phyloP scores from a whole-genome alignment of 768 basidiomycete genomes.

The Boletus sp. region DNA sequence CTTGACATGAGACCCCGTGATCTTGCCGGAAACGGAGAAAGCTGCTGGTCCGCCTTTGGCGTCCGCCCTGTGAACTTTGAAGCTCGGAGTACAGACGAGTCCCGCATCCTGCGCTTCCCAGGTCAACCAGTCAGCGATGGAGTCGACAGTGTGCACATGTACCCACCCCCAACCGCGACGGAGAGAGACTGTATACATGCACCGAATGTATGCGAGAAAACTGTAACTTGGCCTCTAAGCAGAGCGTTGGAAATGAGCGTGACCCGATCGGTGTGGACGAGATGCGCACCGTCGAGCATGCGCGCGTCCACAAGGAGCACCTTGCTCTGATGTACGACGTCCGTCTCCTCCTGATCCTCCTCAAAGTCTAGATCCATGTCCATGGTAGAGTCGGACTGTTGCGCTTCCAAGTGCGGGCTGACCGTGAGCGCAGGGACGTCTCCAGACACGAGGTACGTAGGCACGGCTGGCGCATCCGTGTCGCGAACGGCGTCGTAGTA shows the following conservation, averaged over 20 bases:
- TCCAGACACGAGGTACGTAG: slow-evolving; percentile 74
- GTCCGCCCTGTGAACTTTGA: slow-evolving; percentile 34
- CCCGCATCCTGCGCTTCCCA: slow-evolving; percentile 40
- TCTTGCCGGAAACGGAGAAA: slow-evolving; percentile 37
- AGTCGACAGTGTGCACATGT: not conserved
- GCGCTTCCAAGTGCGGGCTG: not conserved
- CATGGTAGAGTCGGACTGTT: slow-evolving; percentile 15
- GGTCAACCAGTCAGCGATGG: not conserved
- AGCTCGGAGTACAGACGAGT: slow-evolving; percentile 36
- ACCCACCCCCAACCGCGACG: slow-evolving; percentile 51
- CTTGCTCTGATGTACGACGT: slow-evolving; percentile 43
- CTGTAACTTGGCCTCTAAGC: slow-evolving; percentile 48
- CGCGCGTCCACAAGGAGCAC: slow-evolving; percentile 60
- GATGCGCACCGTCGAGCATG: slow-evolving; percentile 57
- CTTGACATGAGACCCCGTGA: slow-evolving; percentile 45
- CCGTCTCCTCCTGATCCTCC: slow-evolving; percentile 37
- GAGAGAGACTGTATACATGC: slow-evolving; percentile 71
- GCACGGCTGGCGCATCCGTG: slow-evolving; percentile 33
- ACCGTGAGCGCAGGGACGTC: slow-evolving; percentile 33
- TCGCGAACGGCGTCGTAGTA: slow-evolving; percentile 49
- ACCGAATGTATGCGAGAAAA: slow-evolving; percentile 53
- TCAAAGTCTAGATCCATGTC: slow-evolving; percentile 41
- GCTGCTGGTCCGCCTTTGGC: slow-evolving; percentile 18
- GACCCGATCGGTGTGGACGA: not conserved
- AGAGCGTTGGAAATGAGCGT: not conserved